Conservation (phyloP, 495 filamentous ascomycete species). For the Pseudoneurospora amorphoporcata region DNA sequence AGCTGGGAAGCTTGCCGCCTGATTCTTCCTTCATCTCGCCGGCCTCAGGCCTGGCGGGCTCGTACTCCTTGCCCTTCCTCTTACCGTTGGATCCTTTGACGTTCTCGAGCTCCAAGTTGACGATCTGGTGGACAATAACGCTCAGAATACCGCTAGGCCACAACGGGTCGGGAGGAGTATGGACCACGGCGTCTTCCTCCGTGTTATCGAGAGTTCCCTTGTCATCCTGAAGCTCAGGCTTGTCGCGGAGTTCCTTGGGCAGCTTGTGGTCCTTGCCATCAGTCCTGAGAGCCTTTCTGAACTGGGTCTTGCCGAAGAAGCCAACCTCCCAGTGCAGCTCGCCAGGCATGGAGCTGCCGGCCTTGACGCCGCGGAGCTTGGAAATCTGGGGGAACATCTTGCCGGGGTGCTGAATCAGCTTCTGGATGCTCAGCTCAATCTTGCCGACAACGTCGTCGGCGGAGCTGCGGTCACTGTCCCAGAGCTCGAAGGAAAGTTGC, state of each 20-base stretch:
- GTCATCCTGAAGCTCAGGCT: slow-evolving; percentile 76
- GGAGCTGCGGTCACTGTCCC: slow-evolving; percentile 83
- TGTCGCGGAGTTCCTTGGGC: slow-evolving; percentile 58
- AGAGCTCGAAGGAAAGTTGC: slow-evolving; percentile 84
- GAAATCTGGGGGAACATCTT: slow-evolving; percentile 90
- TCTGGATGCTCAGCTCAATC: slow-evolving; percentile 82
- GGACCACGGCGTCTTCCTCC: slow-evolving; percentile 71
- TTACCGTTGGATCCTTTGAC: slow-evolving; percentile 58
- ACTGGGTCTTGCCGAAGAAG: slow-evolving; percentile 81
- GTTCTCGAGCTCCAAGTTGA: slow-evolving; percentile 81
- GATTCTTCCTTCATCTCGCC: slow-evolving; percentile 78
- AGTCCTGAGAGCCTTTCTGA: slow-evolving; percentile 70
- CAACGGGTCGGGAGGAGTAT: slow-evolving; percentile 86
- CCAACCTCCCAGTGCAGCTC: slow-evolving; percentile 94
- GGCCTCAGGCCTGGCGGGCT: slow-evolving; percentile 72
- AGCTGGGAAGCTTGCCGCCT: slow-evolving; percentile 65
- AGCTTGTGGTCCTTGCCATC: slow-evolving; percentile 75
- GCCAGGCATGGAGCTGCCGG: slow-evolving; percentile 82
- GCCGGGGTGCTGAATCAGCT: slow-evolving; percentile 87
- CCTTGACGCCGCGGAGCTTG: slow-evolving; percentile 66
- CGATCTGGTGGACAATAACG: slow-evolving; percentile 85
- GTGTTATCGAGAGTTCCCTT: slow-evolving; percentile 67
- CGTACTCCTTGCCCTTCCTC: slow-evolving; percentile 73
- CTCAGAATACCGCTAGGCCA: slow-evolving; percentile 84
- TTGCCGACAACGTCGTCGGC: slow-evolving; percentile 94